Conservation (phyloP, 2,329 filamentous ascomycete genomes). For the Aspergillus oerlinghausenensis region DNA sequence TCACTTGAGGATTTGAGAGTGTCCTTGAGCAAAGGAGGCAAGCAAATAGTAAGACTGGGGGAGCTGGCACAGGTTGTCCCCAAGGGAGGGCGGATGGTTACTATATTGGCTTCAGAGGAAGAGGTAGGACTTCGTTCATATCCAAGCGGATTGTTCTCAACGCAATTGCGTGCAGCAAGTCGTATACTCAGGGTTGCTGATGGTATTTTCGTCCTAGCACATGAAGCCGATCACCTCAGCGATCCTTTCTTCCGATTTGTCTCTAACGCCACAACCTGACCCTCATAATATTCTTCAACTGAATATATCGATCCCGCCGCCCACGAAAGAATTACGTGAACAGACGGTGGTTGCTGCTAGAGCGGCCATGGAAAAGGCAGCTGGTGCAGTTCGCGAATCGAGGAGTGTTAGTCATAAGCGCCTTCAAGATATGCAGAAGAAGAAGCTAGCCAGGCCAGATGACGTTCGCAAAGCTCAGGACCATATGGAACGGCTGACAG, state of each 20-base stretch:
- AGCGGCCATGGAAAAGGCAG: slow-evolving; percentile 41
- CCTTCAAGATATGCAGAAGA: slow-evolving; percentile 41
- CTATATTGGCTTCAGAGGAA: slow-evolving; percentile 61
- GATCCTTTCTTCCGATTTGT: slow-evolving; percentile 39
- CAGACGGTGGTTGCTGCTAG: slow-evolving; percentile 38
- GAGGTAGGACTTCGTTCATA: slow-evolving; percentile 45
- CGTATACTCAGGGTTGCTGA: background rate
- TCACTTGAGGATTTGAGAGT: slow-evolving; percentile 59
- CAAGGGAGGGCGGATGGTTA: slow-evolving; percentile 56
- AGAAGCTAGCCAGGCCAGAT: slow-evolving; percentile 41
- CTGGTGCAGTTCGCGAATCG: slow-evolving; percentile 38
- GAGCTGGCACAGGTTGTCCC: slow-evolving; percentile 65
- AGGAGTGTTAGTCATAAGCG: slow-evolving; percentile 42
- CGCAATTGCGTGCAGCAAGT: too few relatives aligned
- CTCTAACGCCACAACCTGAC: slow-evolving; percentile 41
- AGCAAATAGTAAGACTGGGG: slow-evolving; percentile 51
- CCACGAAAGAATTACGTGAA: slow-evolving; percentile 44
- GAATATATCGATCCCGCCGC: slow-evolving; percentile 43
- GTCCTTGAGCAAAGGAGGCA: slow-evolving; percentile 49
- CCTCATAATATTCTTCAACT: slow-evolving; percentile 42
- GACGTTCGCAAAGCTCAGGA: slow-evolving; percentile 44
- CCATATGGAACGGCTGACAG: slow-evolving; percentile 45
- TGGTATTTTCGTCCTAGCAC: slow-evolving; percentile 26
- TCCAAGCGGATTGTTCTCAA: background rate
- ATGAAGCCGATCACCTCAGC: slow-evolving; percentile 43